These are phyloP conservation scores for Cyclostephanos tholiformis DNA, from an alignment of 108 stramenopile genomes.

Conservation along the genomic window DNA sequence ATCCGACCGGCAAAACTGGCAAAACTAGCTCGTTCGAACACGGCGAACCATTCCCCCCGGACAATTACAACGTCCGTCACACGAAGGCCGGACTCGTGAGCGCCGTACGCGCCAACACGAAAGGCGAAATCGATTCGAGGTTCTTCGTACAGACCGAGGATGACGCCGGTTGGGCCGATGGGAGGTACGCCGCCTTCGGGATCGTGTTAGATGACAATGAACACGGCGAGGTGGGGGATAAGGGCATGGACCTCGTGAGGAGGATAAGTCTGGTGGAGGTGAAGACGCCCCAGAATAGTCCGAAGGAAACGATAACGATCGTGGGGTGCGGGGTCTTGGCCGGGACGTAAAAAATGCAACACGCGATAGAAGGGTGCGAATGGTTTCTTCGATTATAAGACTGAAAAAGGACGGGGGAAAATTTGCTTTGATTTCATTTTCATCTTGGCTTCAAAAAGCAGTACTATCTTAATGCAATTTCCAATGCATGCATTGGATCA, in stretches of 20 bases:
- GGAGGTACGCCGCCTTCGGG: slow-evolving; percentile 75
- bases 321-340: slow-evolving; percentile 41
- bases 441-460: too few species aligned
- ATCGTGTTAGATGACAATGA: slow-evolving; percentile 65
- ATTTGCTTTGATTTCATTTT: too few species aligned
- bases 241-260: slow-evolving; percentile 54
- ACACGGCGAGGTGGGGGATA: slow-evolving; percentile 6
- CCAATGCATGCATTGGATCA: too few species aligned
- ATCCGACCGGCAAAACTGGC: slow-evolving; percentile 46
- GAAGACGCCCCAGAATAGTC: slow-evolving; percentile 63
- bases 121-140: slow-evolving; percentile 64
- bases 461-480: too few species aligned
- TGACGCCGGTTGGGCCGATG: slow-evolving; percentile 81
- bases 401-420: too few species aligned
- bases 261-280: slow-evolving; percentile 65
- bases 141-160: slow-evolving; percentile 66
- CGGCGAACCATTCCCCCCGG: slow-evolving; percentile 61
- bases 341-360: neutral
- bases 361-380: too few species aligned
- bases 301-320: slow-evolving; percentile 56
- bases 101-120: slow-evolving; percentile 44
- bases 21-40: slow-evolving; percentile 41
- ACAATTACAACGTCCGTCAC: slow-evolving; percentile 69
- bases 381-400: too few species aligned
- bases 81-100: slow-evolving; percentile 60